phyloP scores from a whole-genome alignment of 805 yeast species.

The Hanseniaspora taiwanica region DNA sequence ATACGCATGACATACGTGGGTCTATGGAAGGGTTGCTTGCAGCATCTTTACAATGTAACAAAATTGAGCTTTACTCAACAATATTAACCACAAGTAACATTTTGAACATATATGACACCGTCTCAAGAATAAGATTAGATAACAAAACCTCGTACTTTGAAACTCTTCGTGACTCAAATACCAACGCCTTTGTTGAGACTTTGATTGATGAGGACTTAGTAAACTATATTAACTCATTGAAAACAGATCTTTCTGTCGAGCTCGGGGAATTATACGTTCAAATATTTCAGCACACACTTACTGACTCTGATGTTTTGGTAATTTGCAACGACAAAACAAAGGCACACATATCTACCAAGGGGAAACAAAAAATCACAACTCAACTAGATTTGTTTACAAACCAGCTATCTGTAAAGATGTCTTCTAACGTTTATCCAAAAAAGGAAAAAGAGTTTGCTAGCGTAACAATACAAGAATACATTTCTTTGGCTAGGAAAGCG shows the following conservation, averaged over 20 bases:
- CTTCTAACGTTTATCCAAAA: constrained; percentile 39
- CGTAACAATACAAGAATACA: constrained; percentile 41
- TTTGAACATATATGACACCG: constrained; percentile 61
- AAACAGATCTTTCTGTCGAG: constrained; percentile 53
- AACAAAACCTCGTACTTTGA: constrained; percentile 61
- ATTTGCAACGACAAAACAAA: constrained; percentile 40
- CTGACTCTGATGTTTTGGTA: constrained; percentile 65
- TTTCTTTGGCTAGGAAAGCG: constrained; percentile 41
- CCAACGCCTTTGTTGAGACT: constrained; percentile 12
- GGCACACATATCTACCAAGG: constrained; percentile 34
- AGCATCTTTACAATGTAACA: constrained; percentile 35
- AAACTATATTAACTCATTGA: constrained; percentile 27
- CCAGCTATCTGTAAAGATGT: constrained; percentile 54
- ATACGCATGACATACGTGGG: constrained; percentile 41
- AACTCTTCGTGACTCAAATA: constrained; percentile 49
- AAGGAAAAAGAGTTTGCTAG: constrained; percentile 34
- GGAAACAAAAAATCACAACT: constrained; percentile 31
- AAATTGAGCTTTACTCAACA: constrained; percentile 54
- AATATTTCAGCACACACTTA: constrained; percentile 70
- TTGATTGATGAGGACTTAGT: constrained; percentile 20
- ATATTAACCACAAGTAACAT: constrained; percentile 78
- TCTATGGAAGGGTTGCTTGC: constrained; percentile 47
- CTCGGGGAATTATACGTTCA: constrained; percentile 46
- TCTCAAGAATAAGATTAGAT: constrained; percentile 61
- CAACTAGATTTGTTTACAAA: constrained; percentile 47